Conservation (phyloP, 106 monocot species). For the Dioscorea alata region DNA sequence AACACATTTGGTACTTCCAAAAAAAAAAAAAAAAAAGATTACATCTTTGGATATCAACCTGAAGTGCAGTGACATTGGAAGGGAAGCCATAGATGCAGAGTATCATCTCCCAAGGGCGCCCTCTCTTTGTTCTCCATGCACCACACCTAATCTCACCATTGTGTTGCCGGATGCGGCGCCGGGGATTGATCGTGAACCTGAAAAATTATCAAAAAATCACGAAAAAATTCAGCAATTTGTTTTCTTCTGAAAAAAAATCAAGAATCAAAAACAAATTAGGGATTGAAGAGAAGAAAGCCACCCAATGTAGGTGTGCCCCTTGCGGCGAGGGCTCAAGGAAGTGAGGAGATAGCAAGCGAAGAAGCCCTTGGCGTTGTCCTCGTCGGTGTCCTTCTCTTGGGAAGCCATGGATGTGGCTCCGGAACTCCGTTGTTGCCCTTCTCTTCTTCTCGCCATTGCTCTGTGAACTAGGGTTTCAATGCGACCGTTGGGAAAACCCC, state of each 20-base stretch:
- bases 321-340: conserved; percentile 73
- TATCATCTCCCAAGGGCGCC: conserved; percentile 97
- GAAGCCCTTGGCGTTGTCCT: conserved; percentile 30
- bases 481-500: too few species aligned
- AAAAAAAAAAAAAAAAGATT: background rate
- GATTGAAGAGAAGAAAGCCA: conserved; percentile 2
- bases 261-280: background rate
- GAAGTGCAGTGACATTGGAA: conserved; percentile 78
- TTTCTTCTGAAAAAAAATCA: background rate
- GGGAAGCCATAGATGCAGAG: conserved; percentile 93
- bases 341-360: conserved; percentile 83
- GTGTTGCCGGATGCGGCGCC: conserved; percentile 81
- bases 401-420: too few species aligned
- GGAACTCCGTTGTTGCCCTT: too few species aligned
- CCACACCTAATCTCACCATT: conserved; percentile 81
- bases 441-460: too few species aligned
- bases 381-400: background rate
- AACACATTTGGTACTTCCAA: background rate
- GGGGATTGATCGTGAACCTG: conserved; percentile 87
- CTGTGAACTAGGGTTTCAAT: too few species aligned
- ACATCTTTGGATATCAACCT: conserved; percentile 24
- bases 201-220: background rate
- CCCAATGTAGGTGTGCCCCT: conserved; percentile 81
- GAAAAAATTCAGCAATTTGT: background rate
- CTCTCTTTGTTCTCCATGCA: conserved; percentile 68